Conservation (phyloP, 2,329 filamentous ascomycete genomes). For the Fusarium papillatum region DNA sequence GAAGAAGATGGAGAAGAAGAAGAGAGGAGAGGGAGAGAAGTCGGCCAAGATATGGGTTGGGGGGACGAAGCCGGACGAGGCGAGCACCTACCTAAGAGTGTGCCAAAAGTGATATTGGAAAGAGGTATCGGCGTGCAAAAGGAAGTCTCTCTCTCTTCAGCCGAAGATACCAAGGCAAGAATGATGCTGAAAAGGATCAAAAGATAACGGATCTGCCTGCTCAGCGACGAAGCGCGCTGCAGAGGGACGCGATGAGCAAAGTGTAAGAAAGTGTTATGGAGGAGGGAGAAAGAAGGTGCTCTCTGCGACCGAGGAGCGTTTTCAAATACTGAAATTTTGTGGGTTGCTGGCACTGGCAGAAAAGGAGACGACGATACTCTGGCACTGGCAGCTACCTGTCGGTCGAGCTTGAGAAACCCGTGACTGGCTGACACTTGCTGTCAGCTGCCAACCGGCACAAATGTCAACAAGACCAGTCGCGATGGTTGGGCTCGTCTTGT, state of each 20-base stretch:
- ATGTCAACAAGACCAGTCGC: background rate
- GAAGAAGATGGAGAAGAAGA: slow-evolving; percentile 34
- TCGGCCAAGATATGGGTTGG: slow-evolving; percentile 8
- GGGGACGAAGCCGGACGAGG: slow-evolving; percentile 11
- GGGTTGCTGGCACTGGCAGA: slow-evolving; percentile 11
- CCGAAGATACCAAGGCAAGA: slow-evolving; percentile 32
- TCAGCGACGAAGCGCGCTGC: slow-evolving; percentile 17
- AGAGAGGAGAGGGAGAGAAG: slow-evolving; percentile 22
- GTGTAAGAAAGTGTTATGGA: slow-evolving; percentile 23
- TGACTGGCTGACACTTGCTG: background rate
- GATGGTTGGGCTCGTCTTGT: no score
- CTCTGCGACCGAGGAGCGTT: slow-evolving; percentile 10
- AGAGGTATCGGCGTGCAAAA: slow-evolving; percentile 25
- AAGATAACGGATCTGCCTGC: slow-evolving; percentile 16
- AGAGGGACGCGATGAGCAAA: slow-evolving; percentile 1
- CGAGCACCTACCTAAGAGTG: slow-evolving; percentile 40
- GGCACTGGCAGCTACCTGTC: slow-evolving; percentile 21
- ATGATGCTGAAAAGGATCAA: slow-evolving; percentile 36
- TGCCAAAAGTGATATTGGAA: slow-evolving; percentile 30
- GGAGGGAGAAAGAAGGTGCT: slow-evolving; percentile 18
- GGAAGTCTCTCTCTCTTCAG: slow-evolving; percentile 23
- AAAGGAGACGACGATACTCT: background rate
- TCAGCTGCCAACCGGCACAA: background rate
- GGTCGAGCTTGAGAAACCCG: background rate
- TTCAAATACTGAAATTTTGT: slow-evolving; percentile 2